Conservation (phyloP, 225 moss, liverwort and hornwort species). For the Lunularia cruciata region DNA sequence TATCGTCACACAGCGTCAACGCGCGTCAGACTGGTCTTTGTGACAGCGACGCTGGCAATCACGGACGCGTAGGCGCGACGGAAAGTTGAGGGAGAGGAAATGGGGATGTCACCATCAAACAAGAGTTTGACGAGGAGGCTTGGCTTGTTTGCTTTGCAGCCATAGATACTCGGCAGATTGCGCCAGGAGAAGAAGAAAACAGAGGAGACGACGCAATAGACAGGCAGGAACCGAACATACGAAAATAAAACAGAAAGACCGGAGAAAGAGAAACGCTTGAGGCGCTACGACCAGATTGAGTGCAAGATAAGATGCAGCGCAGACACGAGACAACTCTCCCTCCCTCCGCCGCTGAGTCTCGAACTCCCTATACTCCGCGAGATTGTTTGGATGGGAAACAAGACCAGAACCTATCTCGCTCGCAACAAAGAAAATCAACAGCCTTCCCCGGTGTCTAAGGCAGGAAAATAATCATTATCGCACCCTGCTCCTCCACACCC, state of each 20-base stretch:
- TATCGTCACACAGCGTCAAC: neutral
- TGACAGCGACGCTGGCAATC: neutral
- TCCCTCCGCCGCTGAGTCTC: neutral
- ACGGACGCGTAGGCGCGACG: neutral
- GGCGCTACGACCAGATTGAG: neutral
- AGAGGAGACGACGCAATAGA: too few species aligned
- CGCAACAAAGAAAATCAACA: slow-evolving; percentile 7
- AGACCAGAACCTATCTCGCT: neutral
- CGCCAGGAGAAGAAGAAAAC: neutral
- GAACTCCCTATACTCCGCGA: neutral
- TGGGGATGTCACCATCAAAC: neutral
- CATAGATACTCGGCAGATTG: neutral
- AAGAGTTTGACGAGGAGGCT: neutral
- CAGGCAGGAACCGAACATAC: neutral
- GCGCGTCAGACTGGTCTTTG: neutral
- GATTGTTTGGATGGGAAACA: neutral
- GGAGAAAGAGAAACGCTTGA: neutral
- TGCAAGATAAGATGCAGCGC: neutral
- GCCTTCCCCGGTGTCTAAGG: neutral
- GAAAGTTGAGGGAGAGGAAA: neutral
- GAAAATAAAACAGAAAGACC: neutral
- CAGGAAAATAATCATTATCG: neutral
- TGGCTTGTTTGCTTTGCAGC: neutral
- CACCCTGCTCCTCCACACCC: neutral
- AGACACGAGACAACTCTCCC: too few species aligned